Conservation (phyloP, 805 yeast species). For the Zygosaccharomyces bailii region DNA sequence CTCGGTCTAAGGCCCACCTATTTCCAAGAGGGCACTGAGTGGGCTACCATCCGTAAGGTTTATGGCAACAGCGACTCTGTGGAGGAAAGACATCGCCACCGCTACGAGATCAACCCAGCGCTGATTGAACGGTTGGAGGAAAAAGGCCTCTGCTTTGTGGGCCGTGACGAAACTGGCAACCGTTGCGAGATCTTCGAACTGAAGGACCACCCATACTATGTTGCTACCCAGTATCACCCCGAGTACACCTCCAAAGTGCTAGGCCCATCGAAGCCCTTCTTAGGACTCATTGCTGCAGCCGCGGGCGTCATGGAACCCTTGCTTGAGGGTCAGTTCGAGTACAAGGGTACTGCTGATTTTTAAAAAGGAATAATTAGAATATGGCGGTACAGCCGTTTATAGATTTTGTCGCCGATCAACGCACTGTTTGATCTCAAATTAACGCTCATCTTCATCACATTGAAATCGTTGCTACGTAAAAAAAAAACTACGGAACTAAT, state of each 20-base stretch:
- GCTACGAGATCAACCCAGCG: conserved; percentile 94
- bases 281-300: conserved; percentile 94
- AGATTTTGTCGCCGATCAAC: too few relatives aligned
- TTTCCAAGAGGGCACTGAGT: conserved; percentile 64
- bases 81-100: conserved; percentile 95
- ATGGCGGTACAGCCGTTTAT: not conserved
- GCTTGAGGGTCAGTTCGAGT: conserved; percentile 39
- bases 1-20: conserved; percentile 88
- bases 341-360: conserved; percentile 30
- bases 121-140: conserved; percentile 67
- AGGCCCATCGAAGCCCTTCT: conserved; percentile 94
- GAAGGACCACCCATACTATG: conserved; percentile 81
- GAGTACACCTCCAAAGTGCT: conserved; percentile 95
- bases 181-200: conserved; percentile 95
- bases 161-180: conserved; percentile 82
- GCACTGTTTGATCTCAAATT: too few relatives aligned
- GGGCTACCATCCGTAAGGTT: conserved; percentile 68
- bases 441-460: conserved; percentile 4
- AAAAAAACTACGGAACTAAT: not conserved
- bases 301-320: conserved; percentile 75
- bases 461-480: conserved; percentile 2
- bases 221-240: conserved; percentile 98
- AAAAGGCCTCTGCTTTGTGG: conserved; percentile 83
- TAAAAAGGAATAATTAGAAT: conserved; percentile 12
- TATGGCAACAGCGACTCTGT: conserved; percentile 71